Evolutionary conservation across 768 basidiomycete species (phyloP).

Genomic region (Amanita brunnescens): DNA sequence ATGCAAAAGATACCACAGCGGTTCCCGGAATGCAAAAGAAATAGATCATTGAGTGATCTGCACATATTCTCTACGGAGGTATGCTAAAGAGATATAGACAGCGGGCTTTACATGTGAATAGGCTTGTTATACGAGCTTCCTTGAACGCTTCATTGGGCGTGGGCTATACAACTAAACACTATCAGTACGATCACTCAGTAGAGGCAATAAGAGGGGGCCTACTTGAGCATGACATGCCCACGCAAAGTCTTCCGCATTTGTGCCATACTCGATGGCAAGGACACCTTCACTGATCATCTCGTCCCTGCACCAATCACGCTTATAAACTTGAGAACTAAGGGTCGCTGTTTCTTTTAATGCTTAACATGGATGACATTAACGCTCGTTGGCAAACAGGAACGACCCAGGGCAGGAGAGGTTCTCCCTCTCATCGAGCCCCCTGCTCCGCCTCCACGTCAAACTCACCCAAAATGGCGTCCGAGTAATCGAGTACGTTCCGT

Average conservation of each 20-base stretch:
- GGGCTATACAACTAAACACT: slow-evolving; percentile 36
- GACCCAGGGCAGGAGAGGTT: no score
- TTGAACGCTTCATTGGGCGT: slow-evolving; percentile 92
- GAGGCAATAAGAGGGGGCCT: slow-evolving; percentile 21
- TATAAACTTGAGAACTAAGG: no score
- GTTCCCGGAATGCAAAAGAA: no score
- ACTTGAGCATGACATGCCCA: slow-evolving; percentile 92
- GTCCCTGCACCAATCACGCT: slow-evolving; percentile 43
- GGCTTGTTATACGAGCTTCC: slow-evolving; percentile 78
- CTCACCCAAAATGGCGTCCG: no score
- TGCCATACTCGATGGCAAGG: slow-evolving; percentile 91
- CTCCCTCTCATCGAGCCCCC: no score
- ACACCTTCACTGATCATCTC: slow-evolving; percentile 92
- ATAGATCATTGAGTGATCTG: not conserved
- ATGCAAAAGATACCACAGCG: no score
- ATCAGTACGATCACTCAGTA: not conserved
- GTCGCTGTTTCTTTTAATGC: no score
- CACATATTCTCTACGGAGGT: not conserved
- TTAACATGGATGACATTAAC: no score
- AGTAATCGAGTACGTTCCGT: no score
- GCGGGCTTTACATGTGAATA: slow-evolving; percentile 63
- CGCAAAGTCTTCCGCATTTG: slow-evolving; percentile 89
- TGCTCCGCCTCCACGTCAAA: no score
- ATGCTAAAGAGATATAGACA: not conserved
- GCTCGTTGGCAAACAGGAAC: not conserved